Conservation (phyloP, 768 basidiomycete genomes). For the Calvatia gigantea region DNA sequence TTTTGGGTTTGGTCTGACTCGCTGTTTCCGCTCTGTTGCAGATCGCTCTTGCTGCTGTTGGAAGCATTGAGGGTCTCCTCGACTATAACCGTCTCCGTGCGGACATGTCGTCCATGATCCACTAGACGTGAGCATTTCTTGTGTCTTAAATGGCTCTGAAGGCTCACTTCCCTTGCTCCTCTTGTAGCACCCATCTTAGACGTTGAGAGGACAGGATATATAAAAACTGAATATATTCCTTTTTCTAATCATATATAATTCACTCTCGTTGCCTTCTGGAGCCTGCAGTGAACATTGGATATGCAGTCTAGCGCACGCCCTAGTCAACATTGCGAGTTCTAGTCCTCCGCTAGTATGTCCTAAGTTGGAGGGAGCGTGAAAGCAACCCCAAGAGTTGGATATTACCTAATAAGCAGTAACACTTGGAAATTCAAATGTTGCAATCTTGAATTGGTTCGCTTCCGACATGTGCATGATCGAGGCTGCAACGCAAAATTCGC, state of each 20-base stretch:
- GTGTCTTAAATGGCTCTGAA: not conserved
- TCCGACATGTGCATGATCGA: too few relatives aligned
- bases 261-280: not conserved
- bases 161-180: not conserved
- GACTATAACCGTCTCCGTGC: constrained; percentile 91
- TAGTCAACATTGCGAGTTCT: too few relatives aligned
- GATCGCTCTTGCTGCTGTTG: constrained; percentile 83
- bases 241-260: constrained; percentile 6
- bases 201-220: constrained; percentile 8
- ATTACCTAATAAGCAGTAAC: too few relatives aligned
- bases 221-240: constrained; percentile 9
- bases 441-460: too few relatives aligned
- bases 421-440: too few relatives aligned
- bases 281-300: not conserved
- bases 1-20: constrained; percentile 11
- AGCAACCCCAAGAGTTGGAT: too few relatives aligned
- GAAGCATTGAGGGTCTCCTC: constrained; percentile 85
- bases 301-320: too few relatives aligned
- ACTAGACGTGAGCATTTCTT: constrained; percentile 37
- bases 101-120: constrained; percentile 78
- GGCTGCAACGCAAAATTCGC: too few relatives aligned
- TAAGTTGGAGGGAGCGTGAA: too few relatives aligned
- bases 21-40: constrained; percentile 32
- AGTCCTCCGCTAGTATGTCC: too few relatives aligned
- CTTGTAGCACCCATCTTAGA: constrained; percentile 3